phyloP scores from a whole-genome alignment of 2,329 filamentous ascomycete genomes.

The Metarhizium rileyi region DNA sequence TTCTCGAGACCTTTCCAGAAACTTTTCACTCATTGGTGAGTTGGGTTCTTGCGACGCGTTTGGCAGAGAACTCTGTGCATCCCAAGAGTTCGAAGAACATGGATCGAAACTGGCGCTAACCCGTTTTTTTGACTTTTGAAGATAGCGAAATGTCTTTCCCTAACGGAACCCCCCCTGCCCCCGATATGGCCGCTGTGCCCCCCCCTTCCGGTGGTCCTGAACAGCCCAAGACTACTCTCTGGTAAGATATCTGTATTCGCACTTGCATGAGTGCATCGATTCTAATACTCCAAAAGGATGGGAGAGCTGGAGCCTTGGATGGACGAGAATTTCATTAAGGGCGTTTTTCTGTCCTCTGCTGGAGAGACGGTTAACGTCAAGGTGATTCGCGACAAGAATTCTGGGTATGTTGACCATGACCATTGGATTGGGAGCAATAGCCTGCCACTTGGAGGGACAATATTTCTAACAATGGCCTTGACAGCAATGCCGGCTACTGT shows the following conservation, averaged over 20 bases:
- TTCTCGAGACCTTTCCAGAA: not conserved
- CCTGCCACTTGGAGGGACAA: not conserved
- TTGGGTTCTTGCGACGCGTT: not conserved
- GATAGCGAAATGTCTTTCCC: conserved; percentile 25
- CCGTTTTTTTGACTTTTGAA: not conserved
- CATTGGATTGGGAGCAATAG: not conserved
- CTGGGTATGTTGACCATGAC: conserved; percentile 55
- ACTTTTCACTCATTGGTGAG: not conserved
- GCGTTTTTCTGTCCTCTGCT: conserved; percentile 78
- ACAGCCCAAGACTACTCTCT: conserved; percentile 47
- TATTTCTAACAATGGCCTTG: not conserved
- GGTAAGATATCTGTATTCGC: conserved; percentile 24
- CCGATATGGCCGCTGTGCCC: conserved; percentile 25
- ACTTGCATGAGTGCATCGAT: not conserved
- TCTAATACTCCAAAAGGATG: conserved; percentile 59
- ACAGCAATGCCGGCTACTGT: conserved; percentile 93
- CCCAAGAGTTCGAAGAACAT: conserved; percentile 2
- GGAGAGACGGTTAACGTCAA: conserved; percentile 96
- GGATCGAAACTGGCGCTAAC: conserved; percentile 13
- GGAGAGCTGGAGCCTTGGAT: conserved; percentile 98
- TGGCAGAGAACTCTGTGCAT: not conserved
- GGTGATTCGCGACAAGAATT: conserved; percentile 99
- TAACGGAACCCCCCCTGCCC: conserved; percentile 30
- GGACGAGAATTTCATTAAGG: conserved; percentile 97
- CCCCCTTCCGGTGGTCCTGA: conserved; percentile 30